phyloP scores from a whole-genome alignment of 306 rosid species.

The Corylus heterophylla region DNA sequence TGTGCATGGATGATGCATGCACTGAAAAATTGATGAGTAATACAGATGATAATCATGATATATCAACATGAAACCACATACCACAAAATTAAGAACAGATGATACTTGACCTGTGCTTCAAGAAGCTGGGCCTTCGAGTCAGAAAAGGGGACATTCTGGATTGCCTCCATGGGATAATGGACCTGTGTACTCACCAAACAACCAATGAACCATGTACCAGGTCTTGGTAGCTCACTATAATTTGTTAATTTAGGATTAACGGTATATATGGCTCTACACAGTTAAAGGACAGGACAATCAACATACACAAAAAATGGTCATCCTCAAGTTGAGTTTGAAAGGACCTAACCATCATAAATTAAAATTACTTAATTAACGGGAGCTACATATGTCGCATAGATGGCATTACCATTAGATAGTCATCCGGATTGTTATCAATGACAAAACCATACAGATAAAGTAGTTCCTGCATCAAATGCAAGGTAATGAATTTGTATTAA shows the following conservation, averaged over 20 bases:
- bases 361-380: background rate
- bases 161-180: slow-evolving; percentile 84
- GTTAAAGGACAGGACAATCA: background rate
- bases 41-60: background rate
- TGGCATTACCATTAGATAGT: slow-evolving; percentile 87
- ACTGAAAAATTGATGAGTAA: slow-evolving; percentile 4
- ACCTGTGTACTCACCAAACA: slow-evolving; percentile 51
- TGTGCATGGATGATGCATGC: background rate
- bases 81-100: slow-evolving; percentile 7
- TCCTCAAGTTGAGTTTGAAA: slow-evolving; percentile 17
- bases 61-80: slow-evolving; percentile 5
- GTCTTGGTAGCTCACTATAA: slow-evolving; percentile 11
- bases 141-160: slow-evolving; percentile 54
- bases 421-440: slow-evolving; percentile 78
- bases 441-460: slow-evolving; percentile 89
- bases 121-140: slow-evolving; percentile 82
- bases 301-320: background rate
- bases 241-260: background rate
- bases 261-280: background rate
- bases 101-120: slow-evolving; percentile 70
- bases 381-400: slow-evolving; percentile 20
- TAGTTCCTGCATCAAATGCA: slow-evolving; percentile 72
- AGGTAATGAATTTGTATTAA: slow-evolving; percentile 18
- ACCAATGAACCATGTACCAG: slow-evolving; percentile 9
- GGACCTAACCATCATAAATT: background rate